Evolutionary conservation across 75 land plant species (phyloP).

Genomic region (Adiantum capillusveneris): DNA sequence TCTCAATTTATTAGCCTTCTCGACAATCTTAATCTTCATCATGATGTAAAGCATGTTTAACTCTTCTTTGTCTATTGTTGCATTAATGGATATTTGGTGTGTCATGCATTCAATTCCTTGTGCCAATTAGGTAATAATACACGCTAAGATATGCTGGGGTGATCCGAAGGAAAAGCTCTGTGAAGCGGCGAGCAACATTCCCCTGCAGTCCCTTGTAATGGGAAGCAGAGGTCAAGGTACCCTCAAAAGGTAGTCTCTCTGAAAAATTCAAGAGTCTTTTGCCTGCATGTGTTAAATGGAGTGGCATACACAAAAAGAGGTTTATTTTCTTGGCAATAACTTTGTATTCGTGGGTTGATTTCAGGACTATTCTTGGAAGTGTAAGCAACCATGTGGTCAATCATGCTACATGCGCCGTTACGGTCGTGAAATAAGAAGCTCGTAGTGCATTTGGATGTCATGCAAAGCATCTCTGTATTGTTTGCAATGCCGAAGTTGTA

Average conservation of each 20-base stretch:
- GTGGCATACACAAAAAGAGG: too few relatives aligned
- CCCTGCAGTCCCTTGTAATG: constrained; percentile 68
- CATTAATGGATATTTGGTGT: too few relatives aligned
- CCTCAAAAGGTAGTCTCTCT: constrained; percentile 42
- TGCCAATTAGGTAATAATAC: constrained; percentile 26
- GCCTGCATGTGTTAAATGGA: too few relatives aligned
- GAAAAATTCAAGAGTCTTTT: neutral
- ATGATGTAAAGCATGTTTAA: too few relatives aligned
- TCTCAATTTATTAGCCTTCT: too few relatives aligned
- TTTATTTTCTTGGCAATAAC: too few relatives aligned
- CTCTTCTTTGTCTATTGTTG: too few relatives aligned
- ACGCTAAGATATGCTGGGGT: constrained; percentile 68
- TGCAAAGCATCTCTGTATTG: too few relatives aligned
- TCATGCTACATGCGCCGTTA: constrained; percentile 51
- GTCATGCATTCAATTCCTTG: too few relatives aligned
- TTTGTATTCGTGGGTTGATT: neutral
- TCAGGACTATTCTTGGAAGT: constrained; percentile 57
- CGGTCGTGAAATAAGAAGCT: constrained; percentile 43
- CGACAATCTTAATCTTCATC: too few relatives aligned
- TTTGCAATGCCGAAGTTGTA: too few relatives aligned
- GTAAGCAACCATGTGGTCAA: constrained; percentile 44
- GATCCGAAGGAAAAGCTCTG: constrained; percentile 74
- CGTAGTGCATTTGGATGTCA: too few relatives aligned
- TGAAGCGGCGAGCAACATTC: constrained; percentile 55
- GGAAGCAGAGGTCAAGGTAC: constrained; percentile 77